phyloP scores from a whole-genome alignment of 2,329 filamentous ascomycete species.

The Incumbomyces delicatus region DNA sequence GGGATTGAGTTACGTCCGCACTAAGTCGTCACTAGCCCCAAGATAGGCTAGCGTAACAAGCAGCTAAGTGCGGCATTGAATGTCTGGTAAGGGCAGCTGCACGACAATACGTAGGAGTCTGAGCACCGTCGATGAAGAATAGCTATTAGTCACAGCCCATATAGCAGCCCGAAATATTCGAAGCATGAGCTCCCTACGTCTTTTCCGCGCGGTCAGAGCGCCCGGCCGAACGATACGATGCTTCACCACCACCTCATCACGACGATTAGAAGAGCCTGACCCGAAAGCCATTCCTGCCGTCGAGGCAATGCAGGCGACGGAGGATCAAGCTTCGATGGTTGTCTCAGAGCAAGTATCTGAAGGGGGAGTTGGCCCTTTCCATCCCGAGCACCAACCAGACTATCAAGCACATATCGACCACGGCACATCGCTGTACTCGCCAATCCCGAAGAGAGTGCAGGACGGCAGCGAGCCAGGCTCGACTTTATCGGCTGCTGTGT shows the following conservation, averaged over 20 bases:
- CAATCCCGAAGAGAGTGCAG: constrained; percentile 79
- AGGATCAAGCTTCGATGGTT: constrained; percentile 36
- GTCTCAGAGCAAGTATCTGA: constrained; percentile 27
- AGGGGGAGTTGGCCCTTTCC: constrained; percentile 40
- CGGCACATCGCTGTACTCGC: constrained; percentile 83
- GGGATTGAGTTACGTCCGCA: too few species aligned
- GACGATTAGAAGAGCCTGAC: constrained; percentile 17
- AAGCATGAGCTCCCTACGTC: constrained; percentile 15
- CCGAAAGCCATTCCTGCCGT: constrained; percentile 36
- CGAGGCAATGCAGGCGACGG: constrained; percentile 30
- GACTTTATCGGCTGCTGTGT: constrained; percentile 66
- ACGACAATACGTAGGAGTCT: too few species aligned
- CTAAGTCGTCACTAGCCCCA: too few species aligned
- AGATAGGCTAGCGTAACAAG: too few species aligned
- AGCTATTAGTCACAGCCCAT: too few species aligned
- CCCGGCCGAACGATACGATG: constrained; percentile 29
- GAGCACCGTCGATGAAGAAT: too few species aligned
- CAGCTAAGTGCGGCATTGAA: too few species aligned
- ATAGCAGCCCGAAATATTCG: too few species aligned
- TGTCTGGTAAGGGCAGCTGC: too few species aligned
- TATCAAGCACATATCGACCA: constrained; percentile 75
- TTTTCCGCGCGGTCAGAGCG: constrained; percentile 22
- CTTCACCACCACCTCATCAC: constrained; percentile 44
- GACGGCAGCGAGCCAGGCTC: constrained; percentile 76
- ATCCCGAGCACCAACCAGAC: constrained; percentile 62